phyloP scores from a whole-genome alignment of 768 basidiomycete genomes.

The Lactarius deliciosus region DNA sequence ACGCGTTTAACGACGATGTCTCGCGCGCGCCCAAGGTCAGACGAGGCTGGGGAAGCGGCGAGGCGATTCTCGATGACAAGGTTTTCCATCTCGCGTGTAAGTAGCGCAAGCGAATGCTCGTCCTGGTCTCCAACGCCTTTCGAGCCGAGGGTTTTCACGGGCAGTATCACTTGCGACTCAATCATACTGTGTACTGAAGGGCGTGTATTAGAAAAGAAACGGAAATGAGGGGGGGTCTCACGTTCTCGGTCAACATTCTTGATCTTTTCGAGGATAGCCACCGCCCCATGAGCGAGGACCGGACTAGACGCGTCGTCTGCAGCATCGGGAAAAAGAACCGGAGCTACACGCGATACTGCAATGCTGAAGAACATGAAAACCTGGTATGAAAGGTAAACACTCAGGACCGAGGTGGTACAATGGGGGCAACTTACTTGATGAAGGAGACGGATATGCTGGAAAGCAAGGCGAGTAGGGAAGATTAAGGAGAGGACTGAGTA shows the following conservation, averaged over 20 bases:
- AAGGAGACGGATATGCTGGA: constrained; percentile 75
- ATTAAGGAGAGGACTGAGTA: constrained; percentile 35
- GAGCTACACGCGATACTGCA: constrained; percentile 68
- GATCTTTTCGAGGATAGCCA: constrained; percentile 19
- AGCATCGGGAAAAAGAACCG: constrained; percentile 54
- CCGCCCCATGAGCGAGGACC: constrained; percentile 12
- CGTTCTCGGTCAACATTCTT: constrained; percentile 21
- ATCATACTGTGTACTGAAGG: constrained; percentile 19
- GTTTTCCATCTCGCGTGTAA: constrained; percentile 30
- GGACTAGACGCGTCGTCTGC: constrained; percentile 6
- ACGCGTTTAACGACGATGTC: constrained; percentile 19
- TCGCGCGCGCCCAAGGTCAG: constrained; percentile 26
- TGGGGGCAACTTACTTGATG: constrained; percentile 47
- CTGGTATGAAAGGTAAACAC: not conserved
- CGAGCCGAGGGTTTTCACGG: constrained; percentile 11
- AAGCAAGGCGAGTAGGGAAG: constrained; percentile 66
- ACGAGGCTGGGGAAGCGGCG: constrained; percentile 10
- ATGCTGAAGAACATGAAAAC: constrained; percentile 72
- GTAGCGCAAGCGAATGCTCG: constrained; percentile 20
- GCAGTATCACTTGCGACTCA: constrained; percentile 17
- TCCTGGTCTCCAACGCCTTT: constrained; percentile 11
- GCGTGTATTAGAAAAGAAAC: not conserved
- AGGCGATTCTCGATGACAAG: constrained; percentile 28
- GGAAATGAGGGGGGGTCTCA: constrained; percentile 4
- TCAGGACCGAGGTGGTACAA: not conserved